phyloP scores from a whole-genome alignment of 139 green algal genomes.

The Coelastrella sp. region DNA sequence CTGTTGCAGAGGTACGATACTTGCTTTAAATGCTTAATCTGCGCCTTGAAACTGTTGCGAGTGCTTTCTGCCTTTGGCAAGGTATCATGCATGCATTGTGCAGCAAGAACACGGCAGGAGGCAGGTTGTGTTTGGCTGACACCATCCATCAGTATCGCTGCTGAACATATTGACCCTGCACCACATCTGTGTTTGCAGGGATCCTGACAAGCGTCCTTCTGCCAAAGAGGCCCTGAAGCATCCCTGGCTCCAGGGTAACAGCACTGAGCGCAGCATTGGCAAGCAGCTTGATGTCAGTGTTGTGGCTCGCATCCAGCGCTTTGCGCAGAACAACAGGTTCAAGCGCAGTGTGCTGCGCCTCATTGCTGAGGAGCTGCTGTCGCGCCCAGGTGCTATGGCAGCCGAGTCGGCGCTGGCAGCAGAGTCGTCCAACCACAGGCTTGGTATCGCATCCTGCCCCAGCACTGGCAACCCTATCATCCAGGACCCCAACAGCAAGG shows the following conservation, averaged over 20 bases:
- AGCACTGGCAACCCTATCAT: slow-evolving; percentile 34
- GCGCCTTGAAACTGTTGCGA: not conserved
- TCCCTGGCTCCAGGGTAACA: slow-evolving; percentile 61
- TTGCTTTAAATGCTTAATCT: no score
- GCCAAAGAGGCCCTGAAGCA: slow-evolving; percentile 85
- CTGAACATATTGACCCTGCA: no score
- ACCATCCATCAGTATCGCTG: no score
- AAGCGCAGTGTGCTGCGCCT: slow-evolving; percentile 88
- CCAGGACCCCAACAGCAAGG: slow-evolving; percentile 25
- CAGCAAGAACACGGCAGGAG: no score
- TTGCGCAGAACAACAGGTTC: slow-evolving; percentile 65
- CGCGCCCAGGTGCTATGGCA: not conserved
- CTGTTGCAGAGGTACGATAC: slow-evolving; percentile 75
- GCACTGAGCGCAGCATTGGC: slow-evolving; percentile 53
- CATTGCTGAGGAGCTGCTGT: slow-evolving; percentile 86
- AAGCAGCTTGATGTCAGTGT: slow-evolving; percentile 67
- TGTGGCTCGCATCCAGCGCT: slow-evolving; percentile 90
- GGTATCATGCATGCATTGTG: no score
- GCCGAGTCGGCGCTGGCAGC: slow-evolving; percentile 26
- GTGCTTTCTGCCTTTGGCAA: not conserved
- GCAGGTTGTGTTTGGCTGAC: no score
- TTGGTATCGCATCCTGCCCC: not conserved
- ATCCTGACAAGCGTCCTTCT: slow-evolving; percentile 76
- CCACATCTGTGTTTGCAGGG: slow-evolving; percentile 43
- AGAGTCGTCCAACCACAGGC: not conserved